A percentile compares a stretch with the other conserved stretches of the same genome.
phyloP scores from a whole-genome alignment of 2,329 filamentous ascomycete species.

The Curvularia eragrostidis region DNA sequence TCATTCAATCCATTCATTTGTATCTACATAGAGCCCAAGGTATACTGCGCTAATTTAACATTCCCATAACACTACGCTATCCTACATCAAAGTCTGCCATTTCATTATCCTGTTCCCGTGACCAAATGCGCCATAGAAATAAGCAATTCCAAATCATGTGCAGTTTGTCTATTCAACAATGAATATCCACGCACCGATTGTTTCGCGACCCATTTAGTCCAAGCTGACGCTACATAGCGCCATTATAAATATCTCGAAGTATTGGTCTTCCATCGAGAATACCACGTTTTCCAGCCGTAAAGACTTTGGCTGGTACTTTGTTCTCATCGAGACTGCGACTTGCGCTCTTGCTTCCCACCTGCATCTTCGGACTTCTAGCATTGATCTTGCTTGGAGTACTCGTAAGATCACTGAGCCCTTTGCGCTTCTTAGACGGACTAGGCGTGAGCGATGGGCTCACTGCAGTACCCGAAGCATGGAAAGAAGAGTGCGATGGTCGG shows the following conservation, averaged over 20 bases:
- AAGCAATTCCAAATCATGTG: neutral
- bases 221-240: constrained; percentile 17
- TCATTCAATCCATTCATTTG: neutral
- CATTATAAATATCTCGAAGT: constrained; percentile 79
- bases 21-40: neutral
- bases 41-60: neutral
- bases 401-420: constrained; percentile 35
- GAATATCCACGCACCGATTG: neutral
- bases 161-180: neutral
- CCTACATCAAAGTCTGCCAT: neutral
- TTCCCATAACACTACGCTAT: neutral
- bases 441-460: constrained; percentile 17
- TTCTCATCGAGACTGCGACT: constrained; percentile 45
- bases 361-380: constrained; percentile 25
- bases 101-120: neutral
- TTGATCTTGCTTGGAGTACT: constrained; percentile 18
- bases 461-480: neutral
- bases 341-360: constrained; percentile 27
- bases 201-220: neutral
- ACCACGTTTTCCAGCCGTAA: constrained; percentile 61
- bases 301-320: constrained; percentile 65
- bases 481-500: constrained; percentile 2
- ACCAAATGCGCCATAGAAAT: neutral
- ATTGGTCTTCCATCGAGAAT: constrained; percentile 72
- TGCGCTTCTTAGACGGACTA: constrained; percentile 47